Base-by-base conservation (phyloP, 345 rosid species). In the Passiflora organensis region DNA sequence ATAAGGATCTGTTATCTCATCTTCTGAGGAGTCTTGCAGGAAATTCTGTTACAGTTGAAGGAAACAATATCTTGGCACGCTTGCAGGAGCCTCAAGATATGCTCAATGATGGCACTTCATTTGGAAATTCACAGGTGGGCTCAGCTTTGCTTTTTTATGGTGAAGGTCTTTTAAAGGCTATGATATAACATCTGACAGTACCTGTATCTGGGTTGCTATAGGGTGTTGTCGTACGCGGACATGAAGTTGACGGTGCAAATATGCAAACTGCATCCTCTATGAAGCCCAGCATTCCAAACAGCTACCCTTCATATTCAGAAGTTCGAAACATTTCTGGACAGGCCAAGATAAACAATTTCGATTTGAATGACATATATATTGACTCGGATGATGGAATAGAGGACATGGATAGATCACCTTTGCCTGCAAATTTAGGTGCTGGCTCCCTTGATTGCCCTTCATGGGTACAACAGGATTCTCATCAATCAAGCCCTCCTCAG, bases 401-500 rank as follows among this genome's bases (percentile, higher is more conserved):
- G 57, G 86, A 89, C 59, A 21, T 72, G 32, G 97, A 86, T 62
- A 83, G 91, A 70, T 89, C 84, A 10, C 82, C 89, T 22, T 72
- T 70, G 64, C 80, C 79, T 55, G 67, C 68, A 51, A 94, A 80
- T 72, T 69, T 64, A 44, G 82, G 77, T 32, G 73, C 80, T 48
- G 75, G 83, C 65, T 82, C 97, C 37, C 76, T 79, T 64, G 96
- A 83, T 72, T 86, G 79, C 67, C 90, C 95, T 64, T 78, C 90
- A 15, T 94, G 96, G 96, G 64, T 79, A 56, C 91, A 68, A 61
- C 89, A 75, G 48, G 85, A 80, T 55, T 86, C 87, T 43, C 95
- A 78, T 64, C 99, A 84, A 78, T 83, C 96, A 47, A 94, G 97
- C 69, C 99, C 99, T 53, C 99, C 95, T 34, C 99, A 82, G 72